Conservation (phyloP, 352 stramenopile genomes). For the Pythium grandisporangium region DNA sequence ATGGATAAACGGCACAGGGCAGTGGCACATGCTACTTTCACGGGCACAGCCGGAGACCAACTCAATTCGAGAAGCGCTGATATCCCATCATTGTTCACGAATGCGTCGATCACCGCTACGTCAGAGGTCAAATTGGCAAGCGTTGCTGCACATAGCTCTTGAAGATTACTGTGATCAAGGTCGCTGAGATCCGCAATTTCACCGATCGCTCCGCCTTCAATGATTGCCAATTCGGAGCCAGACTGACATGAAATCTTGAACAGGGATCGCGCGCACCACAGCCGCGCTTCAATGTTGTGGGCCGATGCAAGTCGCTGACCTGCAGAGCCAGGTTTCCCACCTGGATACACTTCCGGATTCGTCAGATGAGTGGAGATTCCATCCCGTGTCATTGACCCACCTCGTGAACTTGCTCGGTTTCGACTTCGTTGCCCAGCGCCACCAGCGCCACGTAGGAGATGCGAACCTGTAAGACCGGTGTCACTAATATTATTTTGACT, state of each 20-base stretch:
- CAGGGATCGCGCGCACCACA: conserved; percentile 62
- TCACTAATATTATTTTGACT: no score
- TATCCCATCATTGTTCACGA: conserved; percentile 40
- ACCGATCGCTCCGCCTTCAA: conserved; percentile 44
- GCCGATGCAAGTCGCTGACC: no score
- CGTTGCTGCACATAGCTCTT: conserved; percentile 52
- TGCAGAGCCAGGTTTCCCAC: no score
- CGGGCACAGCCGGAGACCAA: conserved; percentile 50
- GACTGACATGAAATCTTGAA: conserved; percentile 73
- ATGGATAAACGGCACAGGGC: conserved; percentile 53
- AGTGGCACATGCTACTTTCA: conserved; percentile 60
- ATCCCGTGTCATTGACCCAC: no score
- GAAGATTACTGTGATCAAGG: conserved; percentile 36
- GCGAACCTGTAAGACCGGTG: no score
- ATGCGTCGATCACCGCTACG: conserved; percentile 23
- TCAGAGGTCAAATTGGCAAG: conserved; percentile 58
- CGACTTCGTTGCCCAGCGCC: no score
- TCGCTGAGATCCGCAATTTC: conserved; percentile 72
- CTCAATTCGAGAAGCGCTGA: conserved; percentile 57
- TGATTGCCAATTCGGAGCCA: conserved; percentile 45
- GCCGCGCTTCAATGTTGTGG: conserved; percentile 45
- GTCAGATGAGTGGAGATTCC: no score
- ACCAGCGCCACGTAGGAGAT: no score
- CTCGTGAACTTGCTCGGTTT: no score
- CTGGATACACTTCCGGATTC: no score